Percentiles rank a stretch among this genome's conserved stretches.
These are phyloP conservation scores for Diplodia sapinea DNA, from an alignment of 2,329 filamentous ascomycete genomes.

Conservation along the genomic window DNA sequence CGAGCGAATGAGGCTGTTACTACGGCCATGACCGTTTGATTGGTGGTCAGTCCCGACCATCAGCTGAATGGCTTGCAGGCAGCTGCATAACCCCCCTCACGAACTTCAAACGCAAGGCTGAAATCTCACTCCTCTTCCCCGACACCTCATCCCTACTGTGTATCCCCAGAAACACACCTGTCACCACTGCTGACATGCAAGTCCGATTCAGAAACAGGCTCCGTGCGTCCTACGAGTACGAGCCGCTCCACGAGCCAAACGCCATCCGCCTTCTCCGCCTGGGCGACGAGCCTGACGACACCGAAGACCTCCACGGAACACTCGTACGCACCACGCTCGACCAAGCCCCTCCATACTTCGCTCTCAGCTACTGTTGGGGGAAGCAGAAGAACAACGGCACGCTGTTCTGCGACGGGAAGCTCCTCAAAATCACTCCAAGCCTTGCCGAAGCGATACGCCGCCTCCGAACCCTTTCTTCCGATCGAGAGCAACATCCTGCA, in stretches of 20 bases:
- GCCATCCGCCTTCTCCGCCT: background rate
- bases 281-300: background rate
- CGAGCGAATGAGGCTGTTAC: too few relatives aligned
- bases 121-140: too few relatives aligned
- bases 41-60: background rate
- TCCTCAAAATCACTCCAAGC: background rate
- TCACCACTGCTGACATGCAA: background rate
- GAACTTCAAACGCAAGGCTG: too few relatives aligned
- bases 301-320: background rate
- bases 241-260: background rate
- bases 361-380: background rate
- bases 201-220: background rate
- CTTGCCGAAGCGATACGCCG: background rate
- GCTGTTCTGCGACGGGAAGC: background rate
- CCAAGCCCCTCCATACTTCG: background rate
- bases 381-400: background rate
- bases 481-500: background rate
- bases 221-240: background rate
- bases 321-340: background rate
- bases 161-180: background rate
- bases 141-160: too few relatives aligned
- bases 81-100: background rate
- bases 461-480: background rate
- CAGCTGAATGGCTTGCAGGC: background rate
- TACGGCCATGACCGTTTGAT: too few relatives aligned